Percentiles rank a stretch among this genome's conserved stretches.
phyloP scores from a whole-genome alignment of 805 yeast species.

The Lipomyces chichibuensis region DNA sequence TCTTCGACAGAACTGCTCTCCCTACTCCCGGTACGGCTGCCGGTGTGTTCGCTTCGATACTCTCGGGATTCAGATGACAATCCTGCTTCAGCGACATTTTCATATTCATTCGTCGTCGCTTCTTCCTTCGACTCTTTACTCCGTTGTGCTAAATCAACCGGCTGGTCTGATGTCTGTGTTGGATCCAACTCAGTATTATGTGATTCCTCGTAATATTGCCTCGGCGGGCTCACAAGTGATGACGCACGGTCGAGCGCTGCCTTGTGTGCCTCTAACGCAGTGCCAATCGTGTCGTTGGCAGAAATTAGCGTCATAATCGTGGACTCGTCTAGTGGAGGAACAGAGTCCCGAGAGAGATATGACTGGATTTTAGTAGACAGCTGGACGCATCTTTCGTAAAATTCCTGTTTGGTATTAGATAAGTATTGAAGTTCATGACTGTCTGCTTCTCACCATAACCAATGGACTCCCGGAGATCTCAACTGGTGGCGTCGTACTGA shows the following conservation, averaged over 20 bases:
- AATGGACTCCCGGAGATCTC: constrained; percentile 28
- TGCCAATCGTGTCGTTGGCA: constrained; percentile 18
- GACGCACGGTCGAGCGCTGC: constrained; percentile 29
- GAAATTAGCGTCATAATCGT: constrained; percentile 10
- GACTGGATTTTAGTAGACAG: constrained; percentile 14
- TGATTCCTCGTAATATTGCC: constrained; percentile 22
- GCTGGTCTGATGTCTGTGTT: not conserved
- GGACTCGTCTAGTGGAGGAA: constrained; percentile 17
- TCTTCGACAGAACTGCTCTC: not conserved
- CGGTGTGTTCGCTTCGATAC: not conserved
- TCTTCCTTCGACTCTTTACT: not conserved
- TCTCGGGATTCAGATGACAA: not conserved
- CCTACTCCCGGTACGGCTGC: not conserved
- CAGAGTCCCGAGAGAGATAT: constrained; percentile 14
- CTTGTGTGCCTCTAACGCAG: constrained; percentile 24
- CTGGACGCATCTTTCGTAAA: constrained; percentile 31
- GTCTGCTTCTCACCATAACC: constrained; percentile 8
- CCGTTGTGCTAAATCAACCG: not conserved
- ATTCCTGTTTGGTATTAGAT: constrained; percentile 15
- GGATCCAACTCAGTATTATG: not conserved
- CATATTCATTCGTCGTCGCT: not conserved
- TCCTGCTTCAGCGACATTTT: not conserved
- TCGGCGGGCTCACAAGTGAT: constrained; percentile 26
- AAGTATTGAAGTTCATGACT: not conserved
- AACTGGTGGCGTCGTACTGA: constrained; percentile 23